Base-by-base conservation (phyloP, 345 rosid species). In the Geranium brycei region DNA sequence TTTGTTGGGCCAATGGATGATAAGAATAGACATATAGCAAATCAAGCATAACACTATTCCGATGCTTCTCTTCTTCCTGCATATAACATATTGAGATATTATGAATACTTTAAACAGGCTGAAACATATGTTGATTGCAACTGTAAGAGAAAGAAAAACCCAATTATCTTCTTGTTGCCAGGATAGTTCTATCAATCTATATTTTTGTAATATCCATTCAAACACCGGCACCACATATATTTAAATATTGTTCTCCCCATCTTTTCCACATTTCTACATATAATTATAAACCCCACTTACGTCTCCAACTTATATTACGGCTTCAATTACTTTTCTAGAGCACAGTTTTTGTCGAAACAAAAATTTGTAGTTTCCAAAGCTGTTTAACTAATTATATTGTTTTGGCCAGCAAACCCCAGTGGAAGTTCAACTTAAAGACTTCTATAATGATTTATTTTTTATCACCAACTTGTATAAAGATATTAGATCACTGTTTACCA, bases 41-140 rank as follows among this genome's bases (percentile, higher is more conserved):
- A 87, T 91, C 99, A 61, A 63, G 82, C 97, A 85, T 85, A 77
- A 72, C 82, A n/a, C 95, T 88, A 70, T 95, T 95, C 51, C 97
- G 87, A 66, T 69, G 47, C 72, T 38, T 81, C 79, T 95, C 99
- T 80, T 91, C 90, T 57, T 61, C 85, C 97, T 91, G 85, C 71
- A 55, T 23, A 51, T 60, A 58, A 65, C 62, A 64, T 61, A 57
- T 32, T 41, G 14, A 66, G 38, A n/a, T 31, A 18, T 58, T 35
- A 35, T 35, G 41, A 35, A 35, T 7, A 35, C 41, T 35, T 17
- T 58, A 23, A 15, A 7, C 13, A 66, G 51, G 23, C 57, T 1
- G 19, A 59, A 40, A 53, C 17, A 19, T 13, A 11, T 30, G 59
- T 1, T 17, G 19, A 2, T 7, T 19, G 31, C 12, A 59, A 19